phyloP scores from a whole-genome alignment of 371 early-diverging fungal species.

The Mucor plumbeus region DNA sequence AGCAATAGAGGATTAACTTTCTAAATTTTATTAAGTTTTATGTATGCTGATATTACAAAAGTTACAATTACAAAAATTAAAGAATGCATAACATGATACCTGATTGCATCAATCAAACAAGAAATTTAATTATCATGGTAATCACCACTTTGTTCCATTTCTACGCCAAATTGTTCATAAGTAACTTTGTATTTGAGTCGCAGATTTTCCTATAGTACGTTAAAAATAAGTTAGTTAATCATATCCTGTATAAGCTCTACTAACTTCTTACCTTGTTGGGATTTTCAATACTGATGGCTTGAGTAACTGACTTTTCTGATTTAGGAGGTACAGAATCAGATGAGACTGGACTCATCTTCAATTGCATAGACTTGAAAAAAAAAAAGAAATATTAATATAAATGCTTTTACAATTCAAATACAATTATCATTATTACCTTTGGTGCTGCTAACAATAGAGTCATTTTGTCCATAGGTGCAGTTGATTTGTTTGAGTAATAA shows the following conservation, averaged over 20 bases:
- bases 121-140: constrained; percentile 29
- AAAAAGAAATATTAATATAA: neutral
- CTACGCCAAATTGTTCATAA: constrained; percentile 71
- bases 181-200: constrained; percentile 72
- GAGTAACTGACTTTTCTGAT: constrained; percentile 60
- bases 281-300: constrained; percentile 61
- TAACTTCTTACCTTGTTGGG: constrained; percentile 41
- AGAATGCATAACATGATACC: too few species aligned
- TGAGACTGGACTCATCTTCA: constrained; percentile 68
- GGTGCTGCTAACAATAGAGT: constrained; percentile 57
- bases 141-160: constrained; percentile 76
- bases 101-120: neutral
- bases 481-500: constrained; percentile 55
- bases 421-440: constrained; percentile 46
- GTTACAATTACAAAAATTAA: too few species aligned
- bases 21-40: too few species aligned
- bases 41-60: too few species aligned
- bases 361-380: constrained; percentile 56
- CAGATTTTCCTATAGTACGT: constrained; percentile 54
- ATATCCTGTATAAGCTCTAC: neutral
- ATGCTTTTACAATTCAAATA: neutral
- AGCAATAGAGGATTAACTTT: too few species aligned
- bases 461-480: constrained; percentile 57
- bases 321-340: constrained; percentile 61
- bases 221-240: neutral